phyloP scores from a whole-genome alignment of 2,329 filamentous ascomycete genomes.

The Aplosporella prunicola region DNA sequence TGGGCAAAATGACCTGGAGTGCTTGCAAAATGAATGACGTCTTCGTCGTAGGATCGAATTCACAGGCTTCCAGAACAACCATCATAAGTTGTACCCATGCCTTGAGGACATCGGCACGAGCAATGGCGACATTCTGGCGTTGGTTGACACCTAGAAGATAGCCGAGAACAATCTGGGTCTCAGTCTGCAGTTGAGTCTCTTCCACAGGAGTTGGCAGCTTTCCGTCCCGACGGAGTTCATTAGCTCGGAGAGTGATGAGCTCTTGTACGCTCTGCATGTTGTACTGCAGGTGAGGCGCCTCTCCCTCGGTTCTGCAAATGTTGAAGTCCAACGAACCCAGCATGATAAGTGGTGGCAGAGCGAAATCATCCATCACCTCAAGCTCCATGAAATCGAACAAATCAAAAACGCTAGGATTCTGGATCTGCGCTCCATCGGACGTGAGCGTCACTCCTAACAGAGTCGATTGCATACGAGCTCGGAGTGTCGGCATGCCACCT shows the following conservation, averaged over 20 bases:
- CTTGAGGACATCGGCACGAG: conserved; percentile 59
- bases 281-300: conserved; percentile 32
- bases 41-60: conserved; percentile 63
- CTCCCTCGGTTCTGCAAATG: conserved; percentile 37
- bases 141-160: conserved; percentile 6
- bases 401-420: conserved; percentile 74
- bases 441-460: conserved; percentile 68
- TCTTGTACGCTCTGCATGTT: conserved; percentile 64
- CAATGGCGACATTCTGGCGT: conserved; percentile 41
- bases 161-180: conserved; percentile 23
- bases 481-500: conserved; percentile 50
- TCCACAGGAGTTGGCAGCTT: conserved; percentile 20
- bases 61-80: conserved; percentile 72
- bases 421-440: conserved; percentile 55
- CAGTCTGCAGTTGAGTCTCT: conserved; percentile 43
- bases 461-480: conserved; percentile 44
- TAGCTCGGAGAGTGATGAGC: conserved; percentile 60
- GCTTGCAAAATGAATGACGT: conserved; percentile 76
- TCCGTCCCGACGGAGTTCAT: conserved; percentile 45
- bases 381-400: conserved; percentile 83
- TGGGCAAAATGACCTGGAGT: conserved; percentile 78
- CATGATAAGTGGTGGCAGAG: conserved; percentile 47
- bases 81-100: conserved; percentile 80
- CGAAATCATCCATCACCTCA: conserved; percentile 38
- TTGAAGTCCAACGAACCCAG: conserved; percentile 60